phyloP scores from a whole-genome alignment of 2,329 filamentous ascomycete species.

The Claviceps cyperi region DNA sequence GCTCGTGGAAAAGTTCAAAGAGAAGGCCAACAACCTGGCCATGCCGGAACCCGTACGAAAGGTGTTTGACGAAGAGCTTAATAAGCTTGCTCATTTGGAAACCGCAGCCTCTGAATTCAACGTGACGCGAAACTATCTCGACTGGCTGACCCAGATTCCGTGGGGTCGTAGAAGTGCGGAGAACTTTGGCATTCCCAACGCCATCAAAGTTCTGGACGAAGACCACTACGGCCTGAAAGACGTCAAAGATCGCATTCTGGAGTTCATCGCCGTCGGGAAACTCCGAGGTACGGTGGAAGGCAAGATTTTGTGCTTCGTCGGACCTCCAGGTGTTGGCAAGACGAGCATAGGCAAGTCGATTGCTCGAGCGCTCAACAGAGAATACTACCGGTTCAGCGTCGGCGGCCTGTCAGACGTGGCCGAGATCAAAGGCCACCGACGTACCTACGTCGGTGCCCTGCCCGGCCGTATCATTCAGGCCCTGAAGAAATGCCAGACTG shows the following conservation, averaged over 20 bases:
- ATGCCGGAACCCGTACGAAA: constrained; percentile 97
- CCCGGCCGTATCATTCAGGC: constrained; percentile 96
- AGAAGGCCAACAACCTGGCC: constrained; percentile 81
- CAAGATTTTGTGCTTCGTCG: constrained; percentile 96
- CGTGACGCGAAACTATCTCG: constrained; percentile 92
- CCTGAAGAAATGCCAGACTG: constrained; percentile 96
- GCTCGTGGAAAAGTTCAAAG: constrained; percentile 91
- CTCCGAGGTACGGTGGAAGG: constrained; percentile 92
- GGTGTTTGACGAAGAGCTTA: constrained; percentile 95
- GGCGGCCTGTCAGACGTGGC: constrained; percentile 94
- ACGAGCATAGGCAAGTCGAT: constrained; percentile 98
- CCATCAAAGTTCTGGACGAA: constrained; percentile 80
- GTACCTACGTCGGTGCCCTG: constrained; percentile 90
- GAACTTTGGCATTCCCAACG: constrained; percentile 91
- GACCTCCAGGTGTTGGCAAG: constrained; percentile 93
- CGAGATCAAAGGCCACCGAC: constrained; percentile 93
- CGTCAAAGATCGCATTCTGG: constrained; percentile 93
- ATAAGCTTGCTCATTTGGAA: constrained; percentile 90
- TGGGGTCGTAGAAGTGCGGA: constrained; percentile 93
- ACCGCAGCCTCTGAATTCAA: constrained; percentile 96
- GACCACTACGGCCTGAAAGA: constrained; percentile 96
- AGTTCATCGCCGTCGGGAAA: constrained; percentile 97
- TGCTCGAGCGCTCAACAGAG: constrained; percentile 78
- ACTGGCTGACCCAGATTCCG: constrained; percentile 96
- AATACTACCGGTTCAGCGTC: constrained; percentile 98